A percentile compares a stretch with the other conserved stretches of the same genome.
Evolutionary conservation across 768 basidiomycete genomes (phyloP).

Genomic region (Leccinellum rugosiceps): DNA sequence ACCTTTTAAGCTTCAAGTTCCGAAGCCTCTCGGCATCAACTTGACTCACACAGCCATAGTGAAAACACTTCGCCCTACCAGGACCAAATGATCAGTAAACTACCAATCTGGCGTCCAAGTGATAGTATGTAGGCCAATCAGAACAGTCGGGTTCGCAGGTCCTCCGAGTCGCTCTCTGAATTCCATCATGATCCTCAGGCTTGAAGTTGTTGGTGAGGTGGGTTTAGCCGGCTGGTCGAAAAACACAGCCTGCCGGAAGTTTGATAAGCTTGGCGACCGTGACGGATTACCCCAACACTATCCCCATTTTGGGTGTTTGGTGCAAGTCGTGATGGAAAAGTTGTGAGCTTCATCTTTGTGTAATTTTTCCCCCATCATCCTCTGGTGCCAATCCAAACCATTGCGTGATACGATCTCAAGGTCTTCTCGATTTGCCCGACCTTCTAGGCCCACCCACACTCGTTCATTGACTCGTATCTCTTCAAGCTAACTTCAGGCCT

Average conservation of each 20-base stretch:
- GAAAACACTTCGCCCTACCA: background rate
- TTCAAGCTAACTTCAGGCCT: background rate
- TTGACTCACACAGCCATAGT: background rate
- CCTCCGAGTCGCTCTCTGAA: background rate
- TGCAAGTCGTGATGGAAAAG: background rate
- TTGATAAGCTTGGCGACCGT: background rate
- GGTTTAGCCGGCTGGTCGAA: background rate
- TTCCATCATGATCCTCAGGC: background rate
- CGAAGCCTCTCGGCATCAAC: no score
- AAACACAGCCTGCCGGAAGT: background rate
- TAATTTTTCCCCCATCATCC: background rate
- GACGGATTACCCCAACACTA: background rate
- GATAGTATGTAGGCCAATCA: background rate
- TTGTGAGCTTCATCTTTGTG: background rate
- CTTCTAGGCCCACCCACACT: slow-evolving; percentile 5
- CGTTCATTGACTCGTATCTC: slow-evolving; percentile 1
- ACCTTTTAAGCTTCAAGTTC: no score
- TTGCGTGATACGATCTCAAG: background rate
- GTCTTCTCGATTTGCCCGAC: background rate
- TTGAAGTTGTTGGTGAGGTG: background rate
- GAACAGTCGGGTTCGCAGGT: background rate
- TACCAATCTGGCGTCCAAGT: background rate
- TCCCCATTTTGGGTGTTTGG: background rate
- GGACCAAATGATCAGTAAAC: background rate
- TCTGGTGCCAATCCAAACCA: background rate